These are phyloP conservation scores for sweet orange (Citrus sinensis) DNA, from an alignment of 345 rosid genomes.

Conservation along the genomic window DVS_A1.0 CM039167.1:27659501-27660000, in stretches of 20 bases:
- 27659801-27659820: too few species aligned
- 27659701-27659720: constrained; percentile 21
- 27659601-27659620: constrained; percentile 35
- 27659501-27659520: constrained; percentile 32
- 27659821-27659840: too few species aligned
- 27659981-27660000: constrained; percentile 32
- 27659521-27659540: constrained; percentile 20
- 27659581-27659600: constrained; percentile 32
- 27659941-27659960: constrained; percentile 24
- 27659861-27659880: constrained; percentile 36
- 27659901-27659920: constrained; percentile 27
- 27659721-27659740: constrained; percentile 3
- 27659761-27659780: too few species aligned
- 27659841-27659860: constrained; percentile 29
- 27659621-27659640: constrained; percentile 29
- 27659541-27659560: constrained; percentile 17
- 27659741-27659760: too few species aligned
- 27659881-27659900: constrained; percentile 24
- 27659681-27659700: constrained; percentile 22
- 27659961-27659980: constrained; percentile 23
- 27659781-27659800: too few species aligned
- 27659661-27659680: constrained; percentile 7
- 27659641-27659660: constrained; percentile 25
- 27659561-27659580: constrained; percentile 25
- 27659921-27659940: not conserved